These are phyloP conservation scores for Geotrichum fermentans DNA, from an alignment of 1,139 yeast genomes.

Conservation along the genomic window DNA sequence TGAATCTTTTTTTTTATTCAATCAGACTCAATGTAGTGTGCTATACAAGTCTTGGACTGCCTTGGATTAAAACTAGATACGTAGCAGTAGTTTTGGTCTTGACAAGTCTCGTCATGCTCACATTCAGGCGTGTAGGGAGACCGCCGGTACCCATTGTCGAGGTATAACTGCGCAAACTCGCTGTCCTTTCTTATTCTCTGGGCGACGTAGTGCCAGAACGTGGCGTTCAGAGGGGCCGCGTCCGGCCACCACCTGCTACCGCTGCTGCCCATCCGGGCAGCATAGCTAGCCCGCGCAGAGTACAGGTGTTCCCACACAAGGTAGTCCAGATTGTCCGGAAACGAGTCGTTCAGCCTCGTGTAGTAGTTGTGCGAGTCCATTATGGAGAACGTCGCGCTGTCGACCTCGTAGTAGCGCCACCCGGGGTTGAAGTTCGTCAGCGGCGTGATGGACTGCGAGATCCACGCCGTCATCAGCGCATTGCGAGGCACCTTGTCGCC, in stretches of 20 bases:
- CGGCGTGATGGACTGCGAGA: conserved; percentile 64
- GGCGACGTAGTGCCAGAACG: conserved; percentile 35
- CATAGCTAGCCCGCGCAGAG: conserved; percentile 33
- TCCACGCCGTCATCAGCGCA: conserved; percentile 58
- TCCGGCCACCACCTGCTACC: conserved; percentile 34
- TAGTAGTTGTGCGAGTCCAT: conserved; percentile 57
- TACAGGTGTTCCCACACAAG: conserved; percentile 32
- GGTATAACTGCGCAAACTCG: conserved; percentile 46
- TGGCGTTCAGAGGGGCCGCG: conserved; percentile 31
- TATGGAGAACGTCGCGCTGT: conserved; percentile 55
- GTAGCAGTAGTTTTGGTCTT: conserved; percentile 32
- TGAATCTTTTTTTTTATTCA: no score
- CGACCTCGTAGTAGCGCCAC: conserved; percentile 70
- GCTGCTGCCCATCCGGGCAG: conserved; percentile 14
- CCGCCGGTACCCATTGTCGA: conserved; percentile 47
- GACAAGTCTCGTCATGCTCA: conserved; percentile 25
- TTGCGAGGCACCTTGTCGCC: conserved; percentile 41
- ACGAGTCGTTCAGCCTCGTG: conserved; percentile 38
- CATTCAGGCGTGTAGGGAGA: conserved; percentile 43
- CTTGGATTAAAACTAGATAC: conserved; percentile 20
- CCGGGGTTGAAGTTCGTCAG: conserved; percentile 56
- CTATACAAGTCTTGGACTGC: conserved; percentile 9
- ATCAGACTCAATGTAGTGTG: no score
- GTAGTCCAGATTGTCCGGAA: conserved; percentile 33
- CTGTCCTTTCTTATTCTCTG: conserved; percentile 34